Evolutionary conservation across 2,329 filamentous ascomycete genomes (phyloP).

Genomic region (Chaetomiaceae sp.): DNA sequence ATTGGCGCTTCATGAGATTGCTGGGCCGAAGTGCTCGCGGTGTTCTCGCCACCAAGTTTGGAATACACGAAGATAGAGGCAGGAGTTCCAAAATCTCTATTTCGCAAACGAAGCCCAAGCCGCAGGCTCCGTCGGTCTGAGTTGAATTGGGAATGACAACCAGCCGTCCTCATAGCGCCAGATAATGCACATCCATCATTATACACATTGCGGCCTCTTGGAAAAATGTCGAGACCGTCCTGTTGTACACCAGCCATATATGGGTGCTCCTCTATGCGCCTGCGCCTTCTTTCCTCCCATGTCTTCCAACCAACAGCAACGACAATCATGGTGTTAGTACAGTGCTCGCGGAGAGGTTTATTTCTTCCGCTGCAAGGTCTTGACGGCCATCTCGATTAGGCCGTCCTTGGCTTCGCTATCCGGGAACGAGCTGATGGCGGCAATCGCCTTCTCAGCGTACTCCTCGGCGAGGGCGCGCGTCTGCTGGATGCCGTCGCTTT

Average conservation of each 20-base stretch:
- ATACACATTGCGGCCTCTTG: constrained; percentile 8
- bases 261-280: constrained; percentile 11
- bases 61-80: too few species aligned
- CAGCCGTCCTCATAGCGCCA: constrained; percentile 9
- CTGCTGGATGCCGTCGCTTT: constrained; percentile 85
- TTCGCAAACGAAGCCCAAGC: neutral
- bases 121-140: neutral
- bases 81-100: neutral
- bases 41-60: too few species aligned
- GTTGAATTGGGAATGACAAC: constrained; percentile 7
- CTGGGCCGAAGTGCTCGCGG: too few species aligned
- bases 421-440: constrained; percentile 78
- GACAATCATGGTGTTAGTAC: constrained; percentile 10
- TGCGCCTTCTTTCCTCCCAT: neutral
- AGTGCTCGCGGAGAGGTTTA: constrained; percentile 38
- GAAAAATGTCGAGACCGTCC: neutral
- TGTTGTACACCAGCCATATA: constrained; percentile 12
- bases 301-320: neutral
- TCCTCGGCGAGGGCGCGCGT: constrained; percentile 86
- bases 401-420: constrained; percentile 93
- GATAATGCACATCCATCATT: constrained; percentile 12
- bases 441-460: constrained; percentile 82
- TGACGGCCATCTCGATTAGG: constrained; percentile 87
- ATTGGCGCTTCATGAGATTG: too few species aligned
- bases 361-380: constrained; percentile 84